phyloP scores from a whole-genome alignment of 768 basidiomycete species.

The Tricholoma furcatifolium region DNA sequence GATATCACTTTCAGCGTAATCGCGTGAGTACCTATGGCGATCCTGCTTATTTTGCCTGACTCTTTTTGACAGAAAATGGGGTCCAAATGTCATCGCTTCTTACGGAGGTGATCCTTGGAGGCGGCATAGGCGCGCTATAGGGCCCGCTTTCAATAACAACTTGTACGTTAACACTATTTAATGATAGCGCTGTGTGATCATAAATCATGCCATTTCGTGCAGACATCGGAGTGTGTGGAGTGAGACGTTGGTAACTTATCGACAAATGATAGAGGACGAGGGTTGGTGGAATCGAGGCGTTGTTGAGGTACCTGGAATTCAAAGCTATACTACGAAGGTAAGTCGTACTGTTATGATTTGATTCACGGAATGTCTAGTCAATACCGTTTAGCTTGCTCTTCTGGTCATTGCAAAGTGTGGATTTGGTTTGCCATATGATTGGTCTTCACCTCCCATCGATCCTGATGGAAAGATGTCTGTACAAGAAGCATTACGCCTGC shows the following conservation, averaged over 20 bases:
- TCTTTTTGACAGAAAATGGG: conserved; percentile 2
- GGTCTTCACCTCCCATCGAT: conserved; percentile 32
- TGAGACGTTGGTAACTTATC: conserved; percentile 25
- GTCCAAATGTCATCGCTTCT: conserved; percentile 4
- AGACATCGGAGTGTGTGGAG: conserved; percentile 33
- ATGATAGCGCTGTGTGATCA: too few relatives aligned
- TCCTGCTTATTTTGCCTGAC: not conserved
- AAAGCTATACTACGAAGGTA: not conserved
- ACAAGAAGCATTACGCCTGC: conserved; percentile 31
- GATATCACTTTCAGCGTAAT: conserved; percentile 1
- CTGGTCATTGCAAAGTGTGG: conserved; percentile 41
- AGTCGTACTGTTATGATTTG: not conserved
- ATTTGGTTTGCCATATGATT: conserved; percentile 40
- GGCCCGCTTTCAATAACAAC: conserved; percentile 40
- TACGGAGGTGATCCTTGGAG: conserved; percentile 40
- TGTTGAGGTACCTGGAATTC: conserved; percentile 13
- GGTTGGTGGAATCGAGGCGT: conserved; percentile 19
- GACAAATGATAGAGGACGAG: conserved; percentile 27
- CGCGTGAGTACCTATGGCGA: not conserved
- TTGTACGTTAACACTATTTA: conserved; percentile 25
- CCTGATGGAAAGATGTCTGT: conserved; percentile 34
- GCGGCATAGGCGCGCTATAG: conserved; percentile 41
- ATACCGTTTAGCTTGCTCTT: conserved; percentile 33
- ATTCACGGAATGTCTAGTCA: not conserved
- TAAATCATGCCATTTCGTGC: not conserved